Conservation (phyloP, 2,329 filamentous ascomycete species). For the Aspergillus sp. region DNA sequence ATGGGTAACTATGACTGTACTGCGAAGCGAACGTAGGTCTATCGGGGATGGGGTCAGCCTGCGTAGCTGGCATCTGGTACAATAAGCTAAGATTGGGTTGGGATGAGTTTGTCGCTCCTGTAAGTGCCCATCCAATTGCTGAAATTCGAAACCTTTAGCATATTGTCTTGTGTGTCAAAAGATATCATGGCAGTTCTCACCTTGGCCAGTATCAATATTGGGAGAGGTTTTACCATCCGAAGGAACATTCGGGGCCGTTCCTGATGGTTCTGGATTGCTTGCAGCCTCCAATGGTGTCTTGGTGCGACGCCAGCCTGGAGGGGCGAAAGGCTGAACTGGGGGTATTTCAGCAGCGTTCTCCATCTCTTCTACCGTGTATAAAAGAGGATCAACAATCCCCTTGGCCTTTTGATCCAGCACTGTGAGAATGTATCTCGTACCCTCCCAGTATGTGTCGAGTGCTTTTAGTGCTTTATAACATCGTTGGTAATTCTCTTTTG, state of each 20-base stretch:
- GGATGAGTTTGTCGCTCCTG: conserved; percentile 79
- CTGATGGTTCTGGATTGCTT: conserved; percentile 11
- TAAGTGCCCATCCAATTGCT: conserved; percentile 81
- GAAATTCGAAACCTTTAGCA: conserved; percentile 34
- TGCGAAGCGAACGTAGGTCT: conserved; percentile 26
- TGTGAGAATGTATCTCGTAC: conserved; percentile 79
- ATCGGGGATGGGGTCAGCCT: conserved; percentile 16
- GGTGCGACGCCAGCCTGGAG: conserved; percentile 46
- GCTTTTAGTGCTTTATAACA: conserved; percentile 81
- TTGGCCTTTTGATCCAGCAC: conserved; percentile 84
- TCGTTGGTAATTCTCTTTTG: conserved; percentile 80
- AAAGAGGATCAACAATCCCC: conserved; percentile 70
- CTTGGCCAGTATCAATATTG: conserved; percentile 47
- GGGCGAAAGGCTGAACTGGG: conserved; percentile 47
- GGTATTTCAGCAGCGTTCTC: conserved; percentile 61
- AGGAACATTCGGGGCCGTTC: conserved; percentile 22
- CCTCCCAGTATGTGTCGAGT: conserved; percentile 80
- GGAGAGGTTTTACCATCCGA: conserved; percentile 37
- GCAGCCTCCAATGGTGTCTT: conserved; percentile 27
- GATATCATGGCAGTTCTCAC: conserved; percentile 27
- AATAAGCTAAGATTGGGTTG: conserved; percentile 78
- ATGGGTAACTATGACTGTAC: conserved; percentile 24
- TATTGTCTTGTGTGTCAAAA: not conserved
- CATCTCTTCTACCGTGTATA: conserved; percentile 69
- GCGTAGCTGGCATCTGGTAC: conserved; percentile 57